These are phyloP conservation scores for Magnusiomyces tetraspermus DNA, from an alignment of 1,139 yeast genomes.

Conservation along the genomic window DNA sequence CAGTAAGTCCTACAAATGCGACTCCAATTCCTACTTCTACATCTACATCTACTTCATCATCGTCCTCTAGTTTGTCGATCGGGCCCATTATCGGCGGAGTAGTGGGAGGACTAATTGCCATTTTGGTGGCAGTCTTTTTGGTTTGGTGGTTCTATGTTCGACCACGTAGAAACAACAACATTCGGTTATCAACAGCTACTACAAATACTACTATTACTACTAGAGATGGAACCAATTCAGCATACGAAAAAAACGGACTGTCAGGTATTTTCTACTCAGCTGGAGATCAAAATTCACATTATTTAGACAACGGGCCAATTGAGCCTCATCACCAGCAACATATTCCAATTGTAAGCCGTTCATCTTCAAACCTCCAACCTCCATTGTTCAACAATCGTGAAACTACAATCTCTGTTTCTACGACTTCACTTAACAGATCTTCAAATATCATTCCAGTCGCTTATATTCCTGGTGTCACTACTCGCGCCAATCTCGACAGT, in stretches of 20 bases:
- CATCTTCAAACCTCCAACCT: neutral
- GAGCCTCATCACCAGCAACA: neutral
- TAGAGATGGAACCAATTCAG: no score
- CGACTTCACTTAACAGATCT: slow-evolving; percentile 47
- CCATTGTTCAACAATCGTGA: neutral
- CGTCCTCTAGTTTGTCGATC: slow-evolving; percentile 14
- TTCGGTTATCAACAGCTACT: neutral
- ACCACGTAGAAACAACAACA: neutral
- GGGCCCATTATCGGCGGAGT: slow-evolving; percentile 35
- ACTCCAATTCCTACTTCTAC: neutral
- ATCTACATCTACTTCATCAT: slow-evolving; percentile 7
- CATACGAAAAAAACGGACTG: neutral
- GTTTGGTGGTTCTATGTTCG: slow-evolving; percentile 2
- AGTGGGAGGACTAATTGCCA: slow-evolving; percentile 5
- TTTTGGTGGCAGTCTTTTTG: neutral
- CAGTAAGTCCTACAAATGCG: no score
- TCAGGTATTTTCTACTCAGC: neutral
- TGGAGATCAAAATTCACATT: neutral
- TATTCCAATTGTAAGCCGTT: neutral
- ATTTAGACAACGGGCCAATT: neutral
- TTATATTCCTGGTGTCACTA: slow-evolving; percentile 76
- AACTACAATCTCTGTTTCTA: slow-evolving; percentile 3
- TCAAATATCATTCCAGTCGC: slow-evolving; percentile 90
- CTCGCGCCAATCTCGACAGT: slow-evolving; percentile 14
- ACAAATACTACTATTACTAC: neutral